Evolutionary conservation across 805 yeast genomes (phyloP).

Genomic region (Komagataella populi): DNA sequence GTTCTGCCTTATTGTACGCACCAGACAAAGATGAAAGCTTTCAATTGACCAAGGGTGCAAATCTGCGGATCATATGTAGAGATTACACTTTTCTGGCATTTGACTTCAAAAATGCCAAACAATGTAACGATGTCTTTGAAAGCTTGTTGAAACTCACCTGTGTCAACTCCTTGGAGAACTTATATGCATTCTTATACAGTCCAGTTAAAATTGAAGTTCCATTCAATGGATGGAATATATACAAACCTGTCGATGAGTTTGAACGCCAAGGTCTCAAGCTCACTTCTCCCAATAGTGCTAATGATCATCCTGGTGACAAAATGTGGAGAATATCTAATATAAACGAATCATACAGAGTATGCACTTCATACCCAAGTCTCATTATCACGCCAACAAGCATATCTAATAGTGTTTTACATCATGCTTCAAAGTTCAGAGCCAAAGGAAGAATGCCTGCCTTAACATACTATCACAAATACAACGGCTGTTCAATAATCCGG

Average conservation of each 20-base stretch:
- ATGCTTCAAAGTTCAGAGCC: constrained; percentile 79
- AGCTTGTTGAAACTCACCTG: constrained; percentile 57
- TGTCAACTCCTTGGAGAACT: constrained; percentile 32
- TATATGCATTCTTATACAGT: constrained; percentile 73
- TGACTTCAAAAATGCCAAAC: constrained; percentile 46
- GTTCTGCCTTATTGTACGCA: constrained; percentile 28
- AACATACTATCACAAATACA: constrained; percentile 58
- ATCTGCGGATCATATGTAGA: constrained; percentile 61
- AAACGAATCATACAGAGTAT: constrained; percentile 51
- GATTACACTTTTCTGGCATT: constrained; percentile 77
- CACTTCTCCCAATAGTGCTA: constrained; percentile 4
- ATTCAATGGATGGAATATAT: constrained; percentile 62
- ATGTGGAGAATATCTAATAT: constrained; percentile 63
- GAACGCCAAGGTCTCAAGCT: constrained; percentile 49
- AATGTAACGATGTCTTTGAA: constrained; percentile 61
- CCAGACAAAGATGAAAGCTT: not conserved
- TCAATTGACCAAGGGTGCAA: constrained; percentile 25
- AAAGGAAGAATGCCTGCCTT: constrained; percentile 76
- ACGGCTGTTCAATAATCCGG: constrained; percentile 69
- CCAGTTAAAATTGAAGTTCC: constrained; percentile 60
- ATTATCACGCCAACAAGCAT: constrained; percentile 64
- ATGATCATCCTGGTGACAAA: constrained; percentile 5
- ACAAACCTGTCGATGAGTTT: constrained; percentile 51
- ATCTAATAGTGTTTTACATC: constrained; percentile 69
- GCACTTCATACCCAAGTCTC: constrained; percentile 61